Conservation (phyloP, 2,329 filamentous ascomycete species). For the Colletotrichum spaethianum region DNA sequence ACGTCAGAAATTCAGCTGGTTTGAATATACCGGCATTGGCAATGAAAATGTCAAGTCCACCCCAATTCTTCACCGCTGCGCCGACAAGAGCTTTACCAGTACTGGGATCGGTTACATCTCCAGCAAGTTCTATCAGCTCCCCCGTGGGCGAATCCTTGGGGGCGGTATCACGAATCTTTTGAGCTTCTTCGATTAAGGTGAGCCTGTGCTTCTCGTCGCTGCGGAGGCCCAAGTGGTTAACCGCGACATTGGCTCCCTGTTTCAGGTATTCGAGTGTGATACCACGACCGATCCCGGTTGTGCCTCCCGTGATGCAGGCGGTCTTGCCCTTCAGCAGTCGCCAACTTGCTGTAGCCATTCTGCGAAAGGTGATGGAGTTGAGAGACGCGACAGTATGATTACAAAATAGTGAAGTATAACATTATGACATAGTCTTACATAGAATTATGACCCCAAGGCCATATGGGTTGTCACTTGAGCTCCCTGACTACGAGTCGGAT, state of each 20-base stretch:
- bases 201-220: constrained; percentile 49
- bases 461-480: background rate
- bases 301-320: constrained; percentile 76
- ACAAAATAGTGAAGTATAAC: background rate
- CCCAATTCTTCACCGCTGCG: constrained; percentile 59
- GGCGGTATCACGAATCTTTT: constrained; percentile 49
- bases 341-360: constrained; percentile 18
- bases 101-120: constrained; percentile 76
- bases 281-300: constrained; percentile 78
- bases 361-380: too few species aligned
- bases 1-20: constrained; percentile 35
- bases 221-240: constrained; percentile 70
- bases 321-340: constrained; percentile 69
- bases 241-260: constrained; percentile 74
- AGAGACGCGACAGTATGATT: too few species aligned
- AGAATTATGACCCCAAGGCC: background rate
- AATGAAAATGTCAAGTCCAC: constrained; percentile 61
- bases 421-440: background rate
- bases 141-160: constrained; percentile 56
- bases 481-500: background rate
- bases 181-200: constrained; percentile 50
- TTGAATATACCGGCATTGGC: constrained; percentile 36
- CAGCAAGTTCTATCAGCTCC: constrained; percentile 68
- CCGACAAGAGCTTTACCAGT: constrained; percentile 62
- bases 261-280: constrained; percentile 76